Percentiles rank a stretch among this genome's conserved stretches.
Evolutionary conservation across 768 basidiomycete species (phyloP).

Genomic region (Amanita muscaria): DNA sequence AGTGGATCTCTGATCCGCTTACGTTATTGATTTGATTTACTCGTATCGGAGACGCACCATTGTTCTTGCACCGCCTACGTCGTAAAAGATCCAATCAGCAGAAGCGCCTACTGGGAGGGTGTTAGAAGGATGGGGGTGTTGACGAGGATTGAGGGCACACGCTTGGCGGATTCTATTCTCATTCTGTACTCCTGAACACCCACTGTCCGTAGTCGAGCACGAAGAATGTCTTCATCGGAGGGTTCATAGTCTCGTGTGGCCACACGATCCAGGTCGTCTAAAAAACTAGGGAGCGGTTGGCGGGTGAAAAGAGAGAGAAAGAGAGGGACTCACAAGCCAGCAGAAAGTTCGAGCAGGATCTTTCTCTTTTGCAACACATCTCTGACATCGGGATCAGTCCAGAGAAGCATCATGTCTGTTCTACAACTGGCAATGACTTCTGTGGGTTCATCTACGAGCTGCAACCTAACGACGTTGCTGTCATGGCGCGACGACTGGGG

Average conservation of each 20-base stretch:
- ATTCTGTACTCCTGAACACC: constrained; percentile 66
- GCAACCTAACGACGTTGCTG: too few species aligned
- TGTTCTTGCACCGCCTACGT: constrained; percentile 59
- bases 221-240: constrained; percentile 51
- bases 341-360: constrained; percentile 46
- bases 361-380: constrained; percentile 37
- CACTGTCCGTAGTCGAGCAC: constrained; percentile 58
- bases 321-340: constrained; percentile 44
- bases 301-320: background rate
- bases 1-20: constrained; percentile 58
- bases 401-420: constrained; percentile 43
- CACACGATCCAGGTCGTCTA: constrained; percentile 58
- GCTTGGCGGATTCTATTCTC: constrained; percentile 27
- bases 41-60: constrained; percentile 38
- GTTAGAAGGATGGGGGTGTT: background rate
- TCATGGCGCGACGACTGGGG: too few species aligned
- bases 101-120: constrained; percentile 15
- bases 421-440: constrained; percentile 48
- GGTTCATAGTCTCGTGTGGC: constrained; percentile 49
- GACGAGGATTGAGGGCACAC: background rate
- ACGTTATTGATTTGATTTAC: too few species aligned
- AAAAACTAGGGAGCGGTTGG: constrained; percentile 36
- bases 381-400: constrained; percentile 43
- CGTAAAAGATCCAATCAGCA: constrained; percentile 59
- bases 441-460: constrained; percentile 27